Percentiles rank a stretch among this genome's conserved stretches.
Conservation (phyloP, 129 eudicot species). For the Tagetes erecta region DNA sequence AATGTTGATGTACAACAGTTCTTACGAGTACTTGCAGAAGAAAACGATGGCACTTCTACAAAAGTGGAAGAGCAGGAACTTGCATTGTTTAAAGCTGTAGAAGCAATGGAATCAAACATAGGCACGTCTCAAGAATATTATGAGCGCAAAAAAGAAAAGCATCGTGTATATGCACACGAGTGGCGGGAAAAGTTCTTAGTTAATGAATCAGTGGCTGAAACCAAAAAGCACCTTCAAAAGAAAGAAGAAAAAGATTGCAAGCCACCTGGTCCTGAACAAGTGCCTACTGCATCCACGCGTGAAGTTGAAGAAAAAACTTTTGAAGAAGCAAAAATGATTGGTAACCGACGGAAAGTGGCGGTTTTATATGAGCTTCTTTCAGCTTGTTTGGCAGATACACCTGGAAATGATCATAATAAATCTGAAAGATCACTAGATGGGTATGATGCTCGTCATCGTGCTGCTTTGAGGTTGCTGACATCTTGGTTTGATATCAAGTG, state of each 20-base stretch:
- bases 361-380: constrained; percentile 90
- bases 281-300: constrained; percentile 26
- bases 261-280: constrained; percentile 42
- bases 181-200: constrained; percentile 65
- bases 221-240: constrained; percentile 32
- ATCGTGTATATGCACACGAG: constrained; percentile 63
- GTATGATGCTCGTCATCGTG: constrained; percentile 94
- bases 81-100: constrained; percentile 70
- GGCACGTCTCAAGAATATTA: constrained; percentile 44
- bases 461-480: constrained; percentile 87
- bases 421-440: constrained; percentile 53
- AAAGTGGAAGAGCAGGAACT: constrained; percentile 63
- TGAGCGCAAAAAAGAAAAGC: constrained; percentile 58
- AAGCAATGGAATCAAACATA: constrained; percentile 65
- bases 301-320: constrained; percentile 56
- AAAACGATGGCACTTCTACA: constrained; percentile 42
- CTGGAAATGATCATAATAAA: constrained; percentile 50
- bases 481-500: constrained; percentile 90
- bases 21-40: constrained; percentile 72
- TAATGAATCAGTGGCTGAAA: constrained; percentile 40
- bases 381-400: constrained; percentile 72
- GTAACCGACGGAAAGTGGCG: constrained; percentile 59
- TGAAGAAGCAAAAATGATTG: constrained; percentile 68
- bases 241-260: constrained; percentile 38
- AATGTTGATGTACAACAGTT: constrained; percentile 48